These are phyloP conservation scores for Bimuria novae-zelandiae DNA, from an alignment of 2,329 filamentous ascomycete genomes.

Conservation along the genomic window DNA sequence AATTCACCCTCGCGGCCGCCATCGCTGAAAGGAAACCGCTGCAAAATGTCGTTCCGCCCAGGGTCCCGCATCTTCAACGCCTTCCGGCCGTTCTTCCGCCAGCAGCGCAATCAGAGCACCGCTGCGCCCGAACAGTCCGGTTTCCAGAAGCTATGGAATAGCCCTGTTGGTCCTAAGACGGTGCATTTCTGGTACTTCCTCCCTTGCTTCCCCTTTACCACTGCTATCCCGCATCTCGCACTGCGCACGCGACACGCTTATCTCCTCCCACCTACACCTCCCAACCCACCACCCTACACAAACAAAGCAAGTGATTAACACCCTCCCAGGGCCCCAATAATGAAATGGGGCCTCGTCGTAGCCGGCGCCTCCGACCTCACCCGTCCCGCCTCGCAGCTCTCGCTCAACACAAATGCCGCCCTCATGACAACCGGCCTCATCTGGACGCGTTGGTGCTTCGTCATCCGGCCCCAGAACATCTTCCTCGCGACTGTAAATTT, in stretches of 20 bases:
- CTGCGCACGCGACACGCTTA: background rate
- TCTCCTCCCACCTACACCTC: background rate
- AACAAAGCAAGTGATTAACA: slow-evolving; percentile 9
- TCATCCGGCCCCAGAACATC: slow-evolving; percentile 92
- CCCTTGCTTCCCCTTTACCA: background rate
- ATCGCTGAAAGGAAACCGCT: slow-evolving; percentile 9
- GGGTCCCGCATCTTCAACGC: slow-evolving; percentile 62
- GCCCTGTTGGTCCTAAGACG: slow-evolving; percentile 65
- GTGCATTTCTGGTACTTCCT: slow-evolving; percentile 89
- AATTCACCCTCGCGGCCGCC: slow-evolving; percentile 47
- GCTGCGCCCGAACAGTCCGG: slow-evolving; percentile 54
- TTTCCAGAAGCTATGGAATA: slow-evolving; percentile 71
- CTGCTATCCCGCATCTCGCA: background rate
- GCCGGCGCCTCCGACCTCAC: slow-evolving; percentile 90
- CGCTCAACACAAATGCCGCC: slow-evolving; percentile 87
- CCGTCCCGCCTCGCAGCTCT: slow-evolving; percentile 90
- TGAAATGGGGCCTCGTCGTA: slow-evolving; percentile 92
- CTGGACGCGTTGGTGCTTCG: slow-evolving; percentile 98
- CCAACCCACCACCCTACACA: background rate
- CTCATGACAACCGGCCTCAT: slow-evolving; percentile 90
- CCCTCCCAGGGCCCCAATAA: slow-evolving; percentile 77
- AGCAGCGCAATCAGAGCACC: slow-evolving; percentile 65
- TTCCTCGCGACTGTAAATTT: slow-evolving; percentile 97
- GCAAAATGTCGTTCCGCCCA: slow-evolving; percentile 60
- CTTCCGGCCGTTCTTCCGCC: slow-evolving; percentile 57